phyloP scores from a whole-genome alignment of 495 filamentous ascomycete species.

The Penicillium simplicissimum region DNA sequence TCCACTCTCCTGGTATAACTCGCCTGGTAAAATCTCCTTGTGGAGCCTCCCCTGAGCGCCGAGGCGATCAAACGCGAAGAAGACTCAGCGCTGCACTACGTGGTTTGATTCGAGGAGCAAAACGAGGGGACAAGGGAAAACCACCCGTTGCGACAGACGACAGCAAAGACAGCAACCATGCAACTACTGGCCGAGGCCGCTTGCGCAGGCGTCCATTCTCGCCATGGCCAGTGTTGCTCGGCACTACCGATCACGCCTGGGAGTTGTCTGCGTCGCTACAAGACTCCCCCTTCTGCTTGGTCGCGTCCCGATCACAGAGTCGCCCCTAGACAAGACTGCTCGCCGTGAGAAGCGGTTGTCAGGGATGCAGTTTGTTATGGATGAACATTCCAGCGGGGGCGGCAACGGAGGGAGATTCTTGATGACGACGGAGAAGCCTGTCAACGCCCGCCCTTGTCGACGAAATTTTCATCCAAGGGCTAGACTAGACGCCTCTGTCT shows the following conservation, averaged over 20 bases:
- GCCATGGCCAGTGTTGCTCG: background rate
- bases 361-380: slow-evolving; percentile 23
- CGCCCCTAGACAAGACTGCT: background rate
- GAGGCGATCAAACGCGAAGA: background rate
- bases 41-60: slow-evolving; percentile 2
- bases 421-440: slow-evolving; percentile 18
- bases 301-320: background rate
- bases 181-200: background rate
- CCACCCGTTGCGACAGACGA: background rate
- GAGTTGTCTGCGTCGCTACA: background rate
- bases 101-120: background rate
- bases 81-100: background rate
- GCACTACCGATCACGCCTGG: slow-evolving; percentile 4
- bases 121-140: background rate
- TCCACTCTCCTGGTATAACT: background rate
- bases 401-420: slow-evolving; percentile 17
- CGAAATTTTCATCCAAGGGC: background rate
- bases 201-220: background rate
- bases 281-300: background rate
- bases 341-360: slow-evolving; percentile 11
- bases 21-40: background rate
- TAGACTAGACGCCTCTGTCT: background rate
- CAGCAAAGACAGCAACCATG: background rate
- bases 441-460: background rate
- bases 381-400: slow-evolving; percentile 23